A percentile compares a stretch with the other conserved stretches of the same genome.
Conservation (phyloP, 495 filamentous ascomycete genomes). For the Penicillium nucicola region DNA sequence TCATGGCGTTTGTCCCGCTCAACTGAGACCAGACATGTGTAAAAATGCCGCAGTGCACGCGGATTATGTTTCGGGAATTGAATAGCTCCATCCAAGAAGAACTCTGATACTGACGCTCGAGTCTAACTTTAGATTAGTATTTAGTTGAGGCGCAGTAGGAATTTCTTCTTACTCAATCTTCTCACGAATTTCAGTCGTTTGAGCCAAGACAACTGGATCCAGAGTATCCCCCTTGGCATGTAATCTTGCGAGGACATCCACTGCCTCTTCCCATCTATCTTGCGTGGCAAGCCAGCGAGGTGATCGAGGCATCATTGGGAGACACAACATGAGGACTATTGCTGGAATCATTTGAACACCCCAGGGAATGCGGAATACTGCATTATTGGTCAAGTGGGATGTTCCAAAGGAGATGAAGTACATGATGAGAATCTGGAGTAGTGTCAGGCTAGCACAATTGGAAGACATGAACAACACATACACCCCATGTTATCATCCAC, state of each 20-base stretch:
- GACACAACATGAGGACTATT: conserved; percentile 44
- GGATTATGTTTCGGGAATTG: conserved; percentile 62
- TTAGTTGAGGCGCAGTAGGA: neutral
- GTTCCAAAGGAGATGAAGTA: conserved; percentile 20
- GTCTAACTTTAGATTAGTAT: conserved; percentile 3
- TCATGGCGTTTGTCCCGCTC: conserved; percentile 76
- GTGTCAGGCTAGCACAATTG: neutral
- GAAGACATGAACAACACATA: neutral
- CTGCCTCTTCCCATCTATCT: conserved; percentile 54
- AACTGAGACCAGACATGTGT: conserved; percentile 78
- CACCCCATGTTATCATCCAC: conserved; percentile 24
- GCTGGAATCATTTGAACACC: conserved; percentile 43
- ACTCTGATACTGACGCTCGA: conserved; percentile 28
- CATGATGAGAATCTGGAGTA: conserved; percentile 19
- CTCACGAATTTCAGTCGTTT: conserved; percentile 14
- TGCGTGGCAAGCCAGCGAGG: conserved; percentile 63
- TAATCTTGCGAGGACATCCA: conserved; percentile 50
- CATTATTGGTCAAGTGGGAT: conserved; percentile 13
- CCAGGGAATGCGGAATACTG: conserved; percentile 17
- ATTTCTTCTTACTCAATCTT: conserved; percentile 14
- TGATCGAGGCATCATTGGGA: conserved; percentile 58
- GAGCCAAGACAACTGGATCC: conserved; percentile 13
- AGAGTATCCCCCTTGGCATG: conserved; percentile 12
- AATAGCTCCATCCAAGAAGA: conserved; percentile 56
- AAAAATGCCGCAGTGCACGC: conserved; percentile 67